Evolutionary conservation across 2,329 filamentous ascomycete genomes (phyloP).

Genomic region (Phialophora expanda): DNA sequence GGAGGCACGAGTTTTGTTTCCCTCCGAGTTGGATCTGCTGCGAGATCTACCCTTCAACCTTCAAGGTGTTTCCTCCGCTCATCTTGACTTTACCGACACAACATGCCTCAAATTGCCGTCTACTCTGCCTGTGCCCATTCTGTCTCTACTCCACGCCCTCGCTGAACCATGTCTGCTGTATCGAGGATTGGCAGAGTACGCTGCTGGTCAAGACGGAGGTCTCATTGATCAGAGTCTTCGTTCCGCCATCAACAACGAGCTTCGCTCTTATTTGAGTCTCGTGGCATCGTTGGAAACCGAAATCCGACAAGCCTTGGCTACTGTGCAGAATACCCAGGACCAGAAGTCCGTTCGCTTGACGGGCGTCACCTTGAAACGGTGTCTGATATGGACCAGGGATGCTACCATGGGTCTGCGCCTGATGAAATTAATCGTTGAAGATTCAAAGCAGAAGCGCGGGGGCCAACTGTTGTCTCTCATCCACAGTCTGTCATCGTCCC

Average conservation of each 20-base stretch:
- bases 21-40: slow-evolving; percentile 69
- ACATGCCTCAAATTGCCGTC: slow-evolving; percentile 75
- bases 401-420: slow-evolving; percentile 92
- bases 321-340: slow-evolving; percentile 67
- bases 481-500: slow-evolving; percentile 88
- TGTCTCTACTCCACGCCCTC: slow-evolving; percentile 85
- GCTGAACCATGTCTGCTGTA: slow-evolving; percentile 96
- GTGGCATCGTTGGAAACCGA: slow-evolving; percentile 93
- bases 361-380: slow-evolving; percentile 91
- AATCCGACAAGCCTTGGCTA: slow-evolving; percentile 79
- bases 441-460: slow-evolving; percentile 79
- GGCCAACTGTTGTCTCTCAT: slow-evolving; percentile 93
- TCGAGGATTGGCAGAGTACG: slow-evolving; percentile 76
- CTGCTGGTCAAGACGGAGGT: slow-evolving; percentile 78
- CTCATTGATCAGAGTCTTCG: slow-evolving; percentile 91
- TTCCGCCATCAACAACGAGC: slow-evolving; percentile 80
- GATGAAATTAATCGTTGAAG: slow-evolving; percentile 92
- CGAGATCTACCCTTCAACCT: slow-evolving; percentile 89
- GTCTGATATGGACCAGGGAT: slow-evolving; percentile 95
- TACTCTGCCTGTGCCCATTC: slow-evolving; percentile 79
- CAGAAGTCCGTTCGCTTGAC: slow-evolving; percentile 77
- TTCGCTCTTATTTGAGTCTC: slow-evolving; percentile 86
- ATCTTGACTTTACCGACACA: slow-evolving; percentile 74
- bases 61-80: slow-evolving; percentile 87
- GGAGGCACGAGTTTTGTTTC: slow-evolving; percentile 41